phyloP scores from a whole-genome alignment of 495 filamentous ascomycete species.

The Xylaria scruposa region DNA sequence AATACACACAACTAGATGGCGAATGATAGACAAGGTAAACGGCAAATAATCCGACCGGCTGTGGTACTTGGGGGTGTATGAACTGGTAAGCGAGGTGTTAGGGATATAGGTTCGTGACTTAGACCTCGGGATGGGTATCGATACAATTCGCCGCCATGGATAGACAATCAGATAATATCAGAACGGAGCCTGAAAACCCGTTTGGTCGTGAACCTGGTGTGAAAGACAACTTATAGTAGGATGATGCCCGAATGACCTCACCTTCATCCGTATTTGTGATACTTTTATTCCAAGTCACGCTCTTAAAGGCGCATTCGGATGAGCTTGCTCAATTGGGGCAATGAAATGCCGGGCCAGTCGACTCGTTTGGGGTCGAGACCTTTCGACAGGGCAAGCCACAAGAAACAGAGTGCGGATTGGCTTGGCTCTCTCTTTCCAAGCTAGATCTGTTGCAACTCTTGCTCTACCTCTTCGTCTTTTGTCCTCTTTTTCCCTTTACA shows the following conservation, averaged over 20 bases:
- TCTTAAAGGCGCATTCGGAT: neutral
- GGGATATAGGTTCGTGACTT: constrained; percentile 3
- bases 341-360: neutral
- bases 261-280: neutral
- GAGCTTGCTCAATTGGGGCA: constrained; percentile 6
- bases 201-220: neutral
- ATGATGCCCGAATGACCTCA: constrained; percentile 9
- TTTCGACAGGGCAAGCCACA: constrained; percentile 15
- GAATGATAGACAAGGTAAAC: constrained; percentile 4
- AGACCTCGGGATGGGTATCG: neutral
- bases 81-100: constrained; percentile 15
- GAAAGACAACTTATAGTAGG: neutral
- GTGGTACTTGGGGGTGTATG: neutral
- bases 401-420: neutral
- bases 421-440: neutral
- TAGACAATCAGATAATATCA: neutral
- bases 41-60: neutral
- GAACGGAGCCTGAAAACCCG: constrained; percentile 14
- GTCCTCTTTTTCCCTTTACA: neutral
- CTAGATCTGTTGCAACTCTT: neutral
- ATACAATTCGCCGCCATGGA: neutral
- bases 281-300: neutral
- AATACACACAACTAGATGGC: neutral
- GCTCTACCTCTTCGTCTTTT: neutral
- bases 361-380: constrained; percentile 18